Evolutionary conservation across 352 stramenopile genomes (phyloP), one percentile per base, ranked within the genome.

Genomic region (Phytopythium montanum): DNA sequence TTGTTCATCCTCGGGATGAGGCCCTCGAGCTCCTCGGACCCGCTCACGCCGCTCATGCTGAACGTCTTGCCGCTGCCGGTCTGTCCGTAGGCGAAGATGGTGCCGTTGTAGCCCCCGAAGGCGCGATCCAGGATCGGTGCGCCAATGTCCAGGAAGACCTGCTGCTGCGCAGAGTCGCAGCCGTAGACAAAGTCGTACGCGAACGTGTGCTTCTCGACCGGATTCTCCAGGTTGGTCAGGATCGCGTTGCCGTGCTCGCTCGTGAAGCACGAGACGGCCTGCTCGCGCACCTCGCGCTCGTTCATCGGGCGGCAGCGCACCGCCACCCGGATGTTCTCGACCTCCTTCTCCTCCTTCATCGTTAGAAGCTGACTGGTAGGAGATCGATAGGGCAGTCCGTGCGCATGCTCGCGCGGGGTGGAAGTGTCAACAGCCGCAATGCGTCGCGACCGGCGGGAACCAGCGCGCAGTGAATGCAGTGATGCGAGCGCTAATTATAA

Each of bases 291-390:
- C 70, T 98, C 92, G 34, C 87, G 89, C 28, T 90, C 70, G 59
- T 91, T 97, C 71, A 98, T 92, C n/a, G 91, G 92, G 5, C 92
- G 86, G 59, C 87, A 97, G 57, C 89, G 88, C 68, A 97, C 91
- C 5, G 92, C 91, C 34, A 97, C 92, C 57, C 87, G 85, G 61
- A 97, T 95, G 75, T 97, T 97, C 57, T 92, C 85, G 34, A 79
- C 81, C 56, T 94, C 82, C 58, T 91, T 88, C 52, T 89, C 79
- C 29, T 93, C 84, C 64, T 89, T 90, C 80, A 90, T 92, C 14
- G 23, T 39, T 13, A 4, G 14, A 9, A 53, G 54, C 34, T 8
- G 48, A n/a, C 16, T 54, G 6, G 16, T 39, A 1, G 26, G 23
- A 3, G 7, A 14, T 9, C 29, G 12, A 29, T 5, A 6, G 8